phyloP scores from a whole-genome alignment of 768 basidiomycete species.

The Xerocomellus amylosporus region DNA sequence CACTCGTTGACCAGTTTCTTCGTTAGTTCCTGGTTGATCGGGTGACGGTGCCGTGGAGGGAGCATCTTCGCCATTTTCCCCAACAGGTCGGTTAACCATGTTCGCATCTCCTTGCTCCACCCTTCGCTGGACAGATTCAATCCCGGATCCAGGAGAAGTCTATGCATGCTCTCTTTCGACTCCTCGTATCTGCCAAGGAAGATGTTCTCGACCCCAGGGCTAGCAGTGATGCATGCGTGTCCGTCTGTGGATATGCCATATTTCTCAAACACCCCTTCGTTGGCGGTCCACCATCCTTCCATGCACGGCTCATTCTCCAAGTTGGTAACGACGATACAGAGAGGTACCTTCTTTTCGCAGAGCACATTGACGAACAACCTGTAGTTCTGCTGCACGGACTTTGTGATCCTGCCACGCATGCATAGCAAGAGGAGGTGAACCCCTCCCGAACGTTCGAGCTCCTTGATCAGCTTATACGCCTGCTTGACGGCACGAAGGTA shows the following conservation, averaged over 20 bases:
- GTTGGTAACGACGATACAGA: conserved; percentile 38
- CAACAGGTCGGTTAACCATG: conserved; percentile 20
- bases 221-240: conserved; percentile 42
- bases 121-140: neutral
- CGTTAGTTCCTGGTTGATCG: conserved; percentile 8
- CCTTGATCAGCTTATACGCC: conserved; percentile 33
- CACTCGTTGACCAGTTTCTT: conserved; percentile 15
- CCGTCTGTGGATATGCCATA: conserved; percentile 31
- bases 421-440: conserved; percentile 40
- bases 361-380: conserved; percentile 38
- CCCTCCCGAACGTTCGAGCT: conserved; percentile 32
- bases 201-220: conserved; percentile 19
- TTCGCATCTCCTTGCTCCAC: conserved; percentile 19
- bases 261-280: conserved; percentile 29
- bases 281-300: conserved; percentile 40
- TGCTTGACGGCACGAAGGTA: conserved; percentile 29
- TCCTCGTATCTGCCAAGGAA: conserved; percentile 30
- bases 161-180: conserved; percentile 26
- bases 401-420: conserved; percentile 39
- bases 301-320: conserved; percentile 37
- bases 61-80: conserved; percentile 21
- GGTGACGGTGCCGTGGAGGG: conserved; percentile 1
- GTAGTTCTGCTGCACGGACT: conserved; percentile 38
- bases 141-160: conserved; percentile 11
- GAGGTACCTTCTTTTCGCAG: conserved; percentile 37